A percentile compares a stretch with the other conserved stretches of the same genome.
phyloP scores from a whole-genome alignment of 805 yeast genomes.

The Kodamaea jinghongensis region DNA sequence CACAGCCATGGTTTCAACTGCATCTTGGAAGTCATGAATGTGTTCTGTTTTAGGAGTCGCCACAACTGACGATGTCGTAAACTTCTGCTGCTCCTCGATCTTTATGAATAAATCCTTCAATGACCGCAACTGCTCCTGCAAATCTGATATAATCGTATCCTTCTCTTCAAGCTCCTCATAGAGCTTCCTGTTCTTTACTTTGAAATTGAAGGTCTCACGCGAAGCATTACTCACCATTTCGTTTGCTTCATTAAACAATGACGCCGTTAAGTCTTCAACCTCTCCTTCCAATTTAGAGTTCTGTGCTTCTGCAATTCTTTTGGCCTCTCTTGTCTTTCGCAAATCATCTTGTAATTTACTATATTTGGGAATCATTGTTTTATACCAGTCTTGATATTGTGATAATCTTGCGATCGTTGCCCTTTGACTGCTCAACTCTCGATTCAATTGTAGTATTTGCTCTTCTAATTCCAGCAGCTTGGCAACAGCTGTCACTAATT shows the following conservation, averaged over 20 bases:
- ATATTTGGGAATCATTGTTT: constrained; percentile 29
- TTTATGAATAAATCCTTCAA: constrained; percentile 58
- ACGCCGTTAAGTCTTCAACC: constrained; percentile 75
- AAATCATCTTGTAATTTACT: constrained; percentile 27
- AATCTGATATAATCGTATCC: constrained; percentile 60
- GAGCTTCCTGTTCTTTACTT: constrained; percentile 57
- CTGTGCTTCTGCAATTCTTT: constrained; percentile 54
- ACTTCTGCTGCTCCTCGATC: constrained; percentile 44
- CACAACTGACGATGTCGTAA: neutral
- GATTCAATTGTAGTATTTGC: constrained; percentile 36
- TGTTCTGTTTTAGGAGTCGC: constrained; percentile 6
- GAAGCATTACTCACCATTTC: constrained; percentile 80
- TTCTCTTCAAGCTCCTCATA: constrained; percentile 58
- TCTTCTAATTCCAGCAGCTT: constrained; percentile 57
- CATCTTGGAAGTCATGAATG: constrained; percentile 1
- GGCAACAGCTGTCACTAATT: constrained; percentile 57
- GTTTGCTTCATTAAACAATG: constrained; percentile 81
- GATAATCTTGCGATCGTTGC: constrained; percentile 21
- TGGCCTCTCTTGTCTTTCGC: constrained; percentile 25
- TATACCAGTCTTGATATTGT: constrained; percentile 21
- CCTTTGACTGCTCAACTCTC: constrained; percentile 31
- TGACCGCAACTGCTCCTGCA: constrained; percentile 65
- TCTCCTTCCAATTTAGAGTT: constrained; percentile 63
- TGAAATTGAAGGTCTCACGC: constrained; percentile 57
- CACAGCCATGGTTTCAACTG: neutral